These are phyloP conservation scores for Penicillium tannophilum DNA, from an alignment of 495 filamentous ascomycete species.

Conservation along the genomic window DNA sequence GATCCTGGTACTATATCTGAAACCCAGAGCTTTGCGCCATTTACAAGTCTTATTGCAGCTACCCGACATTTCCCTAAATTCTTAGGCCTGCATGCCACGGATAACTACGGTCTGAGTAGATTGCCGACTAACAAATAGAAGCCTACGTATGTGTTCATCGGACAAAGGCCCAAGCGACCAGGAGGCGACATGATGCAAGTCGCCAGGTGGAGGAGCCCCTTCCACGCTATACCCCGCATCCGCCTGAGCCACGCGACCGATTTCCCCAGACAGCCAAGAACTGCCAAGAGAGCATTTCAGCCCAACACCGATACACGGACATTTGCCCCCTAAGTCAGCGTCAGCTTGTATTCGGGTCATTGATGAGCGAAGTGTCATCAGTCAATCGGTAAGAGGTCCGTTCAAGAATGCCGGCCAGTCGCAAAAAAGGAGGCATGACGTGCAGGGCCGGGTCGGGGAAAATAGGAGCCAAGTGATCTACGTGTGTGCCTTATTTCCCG, in stretches of 20 bases:
- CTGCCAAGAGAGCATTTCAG: neutral
- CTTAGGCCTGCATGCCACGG: neutral
- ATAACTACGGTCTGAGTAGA: neutral
- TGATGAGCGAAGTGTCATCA: slow-evolving; percentile 17
- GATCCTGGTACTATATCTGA: no score
- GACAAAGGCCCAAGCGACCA: neutral
- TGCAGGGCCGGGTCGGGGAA: slow-evolving; percentile 25
- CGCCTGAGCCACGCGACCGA: slow-evolving; percentile 28
- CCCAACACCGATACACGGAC: neutral
- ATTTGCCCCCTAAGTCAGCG: neutral
- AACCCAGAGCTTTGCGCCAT: no score
- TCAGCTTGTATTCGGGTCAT: slow-evolving; percentile 12
- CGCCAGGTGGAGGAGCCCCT: slow-evolving; percentile 12
- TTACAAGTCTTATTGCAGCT: neutral
- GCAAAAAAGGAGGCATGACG: slow-evolving; percentile 21
- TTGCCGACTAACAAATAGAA: neutral
- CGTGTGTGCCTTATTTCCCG: slow-evolving; percentile 22
- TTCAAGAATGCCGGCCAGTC: slow-evolving; percentile 2
- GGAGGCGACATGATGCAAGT: neutral
- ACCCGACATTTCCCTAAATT: neutral
- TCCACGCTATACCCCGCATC: slow-evolving; percentile 31
- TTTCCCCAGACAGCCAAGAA: slow-evolving; percentile 23
- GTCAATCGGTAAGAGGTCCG: neutral
- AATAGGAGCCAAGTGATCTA: slow-evolving; percentile 26
- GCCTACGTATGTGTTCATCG: neutral